Evolutionary conservation across 108 stramenopile genomes (phyloP).

Genomic region (Asterionellopsis glacialis): DNA sequence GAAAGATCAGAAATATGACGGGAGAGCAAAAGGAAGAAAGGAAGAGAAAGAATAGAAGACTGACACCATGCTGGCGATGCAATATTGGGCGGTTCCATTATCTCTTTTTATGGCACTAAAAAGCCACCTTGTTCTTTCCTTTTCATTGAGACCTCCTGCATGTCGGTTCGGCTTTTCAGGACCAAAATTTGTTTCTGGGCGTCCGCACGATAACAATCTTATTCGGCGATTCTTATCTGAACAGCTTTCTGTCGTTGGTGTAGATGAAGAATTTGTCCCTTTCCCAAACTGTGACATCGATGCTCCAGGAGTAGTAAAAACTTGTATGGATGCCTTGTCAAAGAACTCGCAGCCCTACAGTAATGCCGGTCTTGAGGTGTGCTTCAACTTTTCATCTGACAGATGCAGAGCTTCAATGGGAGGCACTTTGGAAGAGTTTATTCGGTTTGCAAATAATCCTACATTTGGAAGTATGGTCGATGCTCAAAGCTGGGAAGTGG

Average conservation of each 20-base stretch:
- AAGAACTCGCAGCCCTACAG: constrained; percentile 30
- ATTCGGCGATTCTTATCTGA: not conserved
- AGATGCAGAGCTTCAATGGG: constrained; percentile 65
- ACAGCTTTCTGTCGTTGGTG: not conserved
- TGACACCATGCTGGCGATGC: too few species aligned
- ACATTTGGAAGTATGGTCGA: constrained; percentile 63
- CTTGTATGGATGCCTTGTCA: constrained; percentile 50
- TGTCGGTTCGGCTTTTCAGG: too few species aligned
- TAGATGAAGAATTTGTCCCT: constrained; percentile 8
- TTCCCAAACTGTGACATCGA: not conserved
- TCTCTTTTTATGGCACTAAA: too few species aligned
- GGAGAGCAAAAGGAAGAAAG: too few species aligned
- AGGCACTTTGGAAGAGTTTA: constrained; percentile 58
- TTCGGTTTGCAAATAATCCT: constrained; percentile 66
- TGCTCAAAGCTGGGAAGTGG: constrained; percentile 36
- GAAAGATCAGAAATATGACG: too few species aligned
- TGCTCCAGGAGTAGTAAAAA: constrained; percentile 34
- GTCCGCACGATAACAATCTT: too few species aligned
- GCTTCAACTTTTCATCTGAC: constrained; percentile 71
- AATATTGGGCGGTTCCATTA: too few species aligned
- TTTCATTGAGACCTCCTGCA: too few species aligned
- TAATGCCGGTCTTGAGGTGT: constrained; percentile 55
- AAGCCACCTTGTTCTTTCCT: too few species aligned
- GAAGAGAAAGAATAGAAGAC: too few species aligned
- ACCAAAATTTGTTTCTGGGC: too few species aligned